Evolutionary conservation across 306 rosid genomes (phyloP).

Genomic region (Vigna unguiculata): DNA sequence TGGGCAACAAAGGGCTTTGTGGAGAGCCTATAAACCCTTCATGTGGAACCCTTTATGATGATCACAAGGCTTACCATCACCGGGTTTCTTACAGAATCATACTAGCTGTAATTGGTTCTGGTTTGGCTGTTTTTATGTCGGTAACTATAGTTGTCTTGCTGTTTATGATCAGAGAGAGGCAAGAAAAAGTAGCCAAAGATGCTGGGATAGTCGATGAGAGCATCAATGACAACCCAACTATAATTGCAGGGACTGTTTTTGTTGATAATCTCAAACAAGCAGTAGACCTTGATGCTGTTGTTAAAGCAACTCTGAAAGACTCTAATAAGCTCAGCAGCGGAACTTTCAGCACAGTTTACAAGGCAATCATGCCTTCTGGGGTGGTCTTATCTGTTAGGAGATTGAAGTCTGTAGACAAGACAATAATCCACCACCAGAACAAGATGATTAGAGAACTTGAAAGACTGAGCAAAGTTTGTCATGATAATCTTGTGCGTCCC

Average conservation of each 20-base stretch:
- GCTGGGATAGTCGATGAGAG: constrained; percentile 68
- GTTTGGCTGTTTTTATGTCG: constrained; percentile 83
- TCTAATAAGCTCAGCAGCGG: constrained; percentile 87
- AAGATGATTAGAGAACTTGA: constrained; percentile 98
- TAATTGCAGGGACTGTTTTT: constrained; percentile 83
- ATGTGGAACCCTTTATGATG: constrained; percentile 64
- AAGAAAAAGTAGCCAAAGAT: constrained; percentile 82
- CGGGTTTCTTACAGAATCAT: constrained; percentile 91
- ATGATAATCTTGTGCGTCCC: constrained; percentile 86
- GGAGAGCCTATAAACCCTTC: constrained; percentile 82
- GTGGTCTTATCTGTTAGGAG: constrained; percentile 85
- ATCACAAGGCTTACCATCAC: constrained; percentile 66
- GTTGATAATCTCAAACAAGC: constrained; percentile 91
- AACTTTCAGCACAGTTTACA: constrained; percentile 93
- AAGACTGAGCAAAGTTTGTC: constrained; percentile 87
- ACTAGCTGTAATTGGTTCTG: constrained; percentile 88
- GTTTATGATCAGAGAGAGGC: constrained; percentile 90
- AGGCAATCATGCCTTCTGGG: constrained; percentile 97
- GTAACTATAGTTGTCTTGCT: constrained; percentile 87
- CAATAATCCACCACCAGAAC: constrained; percentile 92
- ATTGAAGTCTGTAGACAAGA: constrained; percentile 92
- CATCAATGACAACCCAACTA: constrained; percentile 58
- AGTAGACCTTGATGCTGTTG: constrained; percentile 86
- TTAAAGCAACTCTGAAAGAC: constrained; percentile 88
- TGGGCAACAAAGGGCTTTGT: constrained; percentile 87